Evolutionary conservation across 2,329 filamentous ascomycete genomes (phyloP), one percentile per base, ranked within the genome.

Genomic region (Pestalotiopsis sp.): DNA sequence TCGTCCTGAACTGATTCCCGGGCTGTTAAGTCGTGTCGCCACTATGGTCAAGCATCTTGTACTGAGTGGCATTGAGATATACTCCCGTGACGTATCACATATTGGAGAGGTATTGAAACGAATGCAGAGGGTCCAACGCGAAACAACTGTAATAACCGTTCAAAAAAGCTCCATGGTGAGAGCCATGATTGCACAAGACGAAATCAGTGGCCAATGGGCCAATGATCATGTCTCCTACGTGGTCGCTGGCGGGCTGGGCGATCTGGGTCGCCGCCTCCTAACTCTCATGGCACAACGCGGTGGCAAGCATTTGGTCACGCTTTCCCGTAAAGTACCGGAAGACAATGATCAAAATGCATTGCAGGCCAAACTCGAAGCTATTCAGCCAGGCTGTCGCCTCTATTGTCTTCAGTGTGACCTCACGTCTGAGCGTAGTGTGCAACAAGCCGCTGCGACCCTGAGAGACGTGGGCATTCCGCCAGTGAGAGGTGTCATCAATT

Each of bases 171-270:
- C 52, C 52, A 25, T 13, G 17, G n/a, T 20, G 13, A 49, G 39
- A 7, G 23, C 52, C 20, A 27, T 27, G 27, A 27, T 27, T 27
- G 27, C 27, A 5, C 27, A 27, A 27, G 27, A 27, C 27, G 27
- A 27, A 27, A 27, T 4, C 27, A 27, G 27, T 27, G 27, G 27
- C 27, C 9, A 3, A 12, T 72, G 68, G 70, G 20, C 17, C 2
- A 45, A 45, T 14, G 59, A 52, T 9, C 55, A 70, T 17, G 69
- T 60, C 3, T 67, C 72, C 0, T 73, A 72, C 31, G 64, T 74
- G 2, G 38, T 73, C 14, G 68, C 67, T 7, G 73, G 73, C 2
- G 71, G 73, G 5, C 39, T 72, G 1, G 73, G 73, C 2, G 72
- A 73, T 65, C 52, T 74, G 2, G 72, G 72, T 31, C 67, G 41